Evolutionary conservation across 2,329 filamentous ascomycete species (phyloP), one percentile per base, ranked within the genome.

Genomic region (Botrytis cinerea): DNA sequence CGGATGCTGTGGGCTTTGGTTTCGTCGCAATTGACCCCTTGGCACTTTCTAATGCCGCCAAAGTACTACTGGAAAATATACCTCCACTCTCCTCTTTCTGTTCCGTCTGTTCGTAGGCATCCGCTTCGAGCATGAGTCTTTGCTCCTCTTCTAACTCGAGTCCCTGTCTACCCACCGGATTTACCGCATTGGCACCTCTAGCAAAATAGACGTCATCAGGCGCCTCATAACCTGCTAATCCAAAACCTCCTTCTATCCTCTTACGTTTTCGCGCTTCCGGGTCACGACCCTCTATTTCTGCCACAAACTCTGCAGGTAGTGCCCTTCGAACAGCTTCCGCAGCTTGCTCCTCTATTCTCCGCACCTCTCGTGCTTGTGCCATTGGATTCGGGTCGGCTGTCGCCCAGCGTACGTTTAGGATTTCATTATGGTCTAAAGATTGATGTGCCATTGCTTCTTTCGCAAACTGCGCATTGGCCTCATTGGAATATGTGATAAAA

Each of bases 391-490:
- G 96, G 81, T 99, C 96, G 10, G 94, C 92, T 0, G 96, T 99
- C 60, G 96, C 96, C 96, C 96, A 99, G 76, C 97, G 88, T 66
- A 99, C 95, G 82, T 99, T 99, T 40, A 99, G 85, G 35, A 98
- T 91, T 83, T 99, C 96, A 75, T 90, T 91, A 82, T 98, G 92
- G 79, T 99, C 96, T 43, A 99, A 86, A 0, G 90, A 90, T 83
- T 99, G 96, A 81, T 98, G 94, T 8, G 94, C 93, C 95, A 99
- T 98, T 0, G 96, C 93, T 82, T 97, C 94, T 81, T 95, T 95
- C 5, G 94, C 94, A 78, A 97, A 97, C 81, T 97, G 92, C 3
- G 92, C 91, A 78, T 96, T 97, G 60, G 93, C 91, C 80, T 97
- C 93, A 81, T 97, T 97, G 38, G 89, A 88, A 81, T 98, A 98